Evolutionary conservation across 1,284 basidiomycete species (phyloP), one percentile per base, ranked within the genome.

Genomic region (Singerocomus inundabilis): DNA sequence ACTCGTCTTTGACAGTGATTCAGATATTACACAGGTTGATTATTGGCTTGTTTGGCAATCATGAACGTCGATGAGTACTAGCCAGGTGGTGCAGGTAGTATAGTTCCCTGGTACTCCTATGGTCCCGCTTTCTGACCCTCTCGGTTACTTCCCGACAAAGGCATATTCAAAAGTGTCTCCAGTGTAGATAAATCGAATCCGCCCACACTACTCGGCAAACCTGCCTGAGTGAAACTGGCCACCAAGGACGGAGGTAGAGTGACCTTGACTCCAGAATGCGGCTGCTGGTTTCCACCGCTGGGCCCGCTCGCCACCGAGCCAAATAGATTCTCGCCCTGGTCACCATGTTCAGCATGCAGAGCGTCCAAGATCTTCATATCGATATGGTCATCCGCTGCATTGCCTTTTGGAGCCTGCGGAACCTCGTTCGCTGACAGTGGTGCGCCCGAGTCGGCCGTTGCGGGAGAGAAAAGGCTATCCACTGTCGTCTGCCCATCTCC

Each of bases 391-490:
- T 56, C 30, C 24, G 37, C 18, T 31, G 54, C 32, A 3, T 10
- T 18, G 8, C 37, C 50, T 32, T 57, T 68, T 41, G 26, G 53
- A 42, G 35, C 29, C 13, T 40, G 63, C 5, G 37, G 33, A 24
- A 26, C 55, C 21, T 57, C 67, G 1, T 51, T 53, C 16, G 50
- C 52, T 28, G 58, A 48, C 15, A 57, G 41, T 24, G 55, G 40
- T 38, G 47, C 52, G 31, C 51, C 53, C 2, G 57, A 53, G 36
- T 59, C 57, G 21, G 54, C 49, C 12, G 57, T 41, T 26, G 46
- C 33, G 4, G 79, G 76, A 18, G 78, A 76, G 59, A 82, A 82
- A 6, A 82, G 66, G 31, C 69, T 71, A 39, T 77, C 74, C 48
- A 68, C 59, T 3, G 56, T 53, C 10, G 62, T 54, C 30, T 62